A percentile compares a stretch with the other conserved stretches of the same genome.
Evolutionary conservation across 768 basidiomycete genomes (phyloP).

Genomic region (Polyporus arcularius): DNA sequence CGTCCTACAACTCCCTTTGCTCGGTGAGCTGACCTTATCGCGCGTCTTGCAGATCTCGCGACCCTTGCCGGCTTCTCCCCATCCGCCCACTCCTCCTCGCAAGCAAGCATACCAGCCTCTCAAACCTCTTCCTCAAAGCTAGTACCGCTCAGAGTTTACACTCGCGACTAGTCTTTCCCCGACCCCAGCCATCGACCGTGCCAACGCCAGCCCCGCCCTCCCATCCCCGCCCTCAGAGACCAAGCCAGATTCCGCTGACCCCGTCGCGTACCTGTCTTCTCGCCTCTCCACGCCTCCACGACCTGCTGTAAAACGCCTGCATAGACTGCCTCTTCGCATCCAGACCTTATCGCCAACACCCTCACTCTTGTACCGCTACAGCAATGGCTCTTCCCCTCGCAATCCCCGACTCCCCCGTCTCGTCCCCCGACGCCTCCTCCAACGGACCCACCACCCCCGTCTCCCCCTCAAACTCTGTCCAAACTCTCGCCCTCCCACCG

Average conservation of each 20-base stretch:
- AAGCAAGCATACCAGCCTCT: slow-evolving; percentile 24
- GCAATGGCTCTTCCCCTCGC: slow-evolving; percentile 43
- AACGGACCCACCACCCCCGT: slow-evolving; percentile 51
- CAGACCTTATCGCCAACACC: slow-evolving; percentile 24
- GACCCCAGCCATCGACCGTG: slow-evolving; percentile 18
- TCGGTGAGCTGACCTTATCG: slow-evolving; percentile 10
- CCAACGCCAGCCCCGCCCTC: slow-evolving; percentile 10
- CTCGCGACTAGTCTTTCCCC: slow-evolving; percentile 27
- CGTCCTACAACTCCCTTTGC: background rate
- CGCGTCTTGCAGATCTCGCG: slow-evolving; percentile 68
- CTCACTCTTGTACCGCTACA: slow-evolving; percentile 16
- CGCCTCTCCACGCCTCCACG: slow-evolving; percentile 9
- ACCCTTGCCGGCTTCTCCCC: slow-evolving; percentile 86
- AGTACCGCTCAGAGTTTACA: slow-evolving; percentile 47
- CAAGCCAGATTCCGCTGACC: slow-evolving; percentile 51
- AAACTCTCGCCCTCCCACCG: slow-evolving; percentile 37
- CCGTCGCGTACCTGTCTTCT: slow-evolving; percentile 44
- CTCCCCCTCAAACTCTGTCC: slow-evolving; percentile 39
- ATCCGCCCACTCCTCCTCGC: slow-evolving; percentile 40
- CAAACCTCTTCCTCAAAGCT: slow-evolving; percentile 35
- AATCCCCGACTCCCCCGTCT: slow-evolving; percentile 44
- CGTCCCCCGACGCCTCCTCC: slow-evolving; percentile 39
- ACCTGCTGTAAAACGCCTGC: slow-evolving; percentile 26
- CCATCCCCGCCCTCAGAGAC: slow-evolving; percentile 43
- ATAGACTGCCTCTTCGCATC: slow-evolving; percentile 20